Conservation (phyloP, 225 moss, liverwort and hornwort genomes). For the Pleurozium schreberi region DNA sequence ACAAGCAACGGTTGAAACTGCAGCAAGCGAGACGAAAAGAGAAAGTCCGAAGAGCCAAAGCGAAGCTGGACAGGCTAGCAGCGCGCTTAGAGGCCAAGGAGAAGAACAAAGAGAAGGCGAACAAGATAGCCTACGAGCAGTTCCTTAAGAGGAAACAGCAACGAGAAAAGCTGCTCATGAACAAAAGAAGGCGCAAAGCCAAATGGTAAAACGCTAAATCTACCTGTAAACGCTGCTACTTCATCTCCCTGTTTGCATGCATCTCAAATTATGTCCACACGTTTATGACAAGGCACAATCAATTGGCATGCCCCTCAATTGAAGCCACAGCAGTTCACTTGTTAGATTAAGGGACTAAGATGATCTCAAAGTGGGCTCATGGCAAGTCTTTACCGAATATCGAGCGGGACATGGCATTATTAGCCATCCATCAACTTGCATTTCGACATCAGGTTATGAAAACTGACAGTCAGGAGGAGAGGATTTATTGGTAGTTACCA, state of each 20-base stretch:
- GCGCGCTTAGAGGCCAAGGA: background rate
- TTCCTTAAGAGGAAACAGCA: background rate
- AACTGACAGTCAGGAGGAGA: background rate
- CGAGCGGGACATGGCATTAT: too few species aligned
- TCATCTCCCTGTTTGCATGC: background rate
- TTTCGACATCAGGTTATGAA: background rate
- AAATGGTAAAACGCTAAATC: background rate
- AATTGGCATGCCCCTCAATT: background rate
- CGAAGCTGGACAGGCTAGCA: slow-evolving; percentile 2
- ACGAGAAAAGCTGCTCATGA: background rate
- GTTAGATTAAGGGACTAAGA: background rate
- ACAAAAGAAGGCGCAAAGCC: background rate
- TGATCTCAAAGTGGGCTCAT: background rate
- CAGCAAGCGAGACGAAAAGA: background rate
- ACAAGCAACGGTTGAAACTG: background rate
- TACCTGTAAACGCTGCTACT: background rate
- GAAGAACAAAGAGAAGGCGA: background rate
- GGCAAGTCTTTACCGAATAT: background rate
- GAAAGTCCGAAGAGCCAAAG: background rate
- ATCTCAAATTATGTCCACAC: background rate
- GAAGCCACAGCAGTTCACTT: background rate
- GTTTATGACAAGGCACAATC: background rate
- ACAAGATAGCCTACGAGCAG: background rate
- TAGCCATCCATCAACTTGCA: background rate
- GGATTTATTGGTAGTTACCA: background rate